These are phyloP conservation scores for Botrytis cinerea DNA, from an alignment of 2,329 filamentous ascomycete genomes.

Conservation along the genomic window DNA sequence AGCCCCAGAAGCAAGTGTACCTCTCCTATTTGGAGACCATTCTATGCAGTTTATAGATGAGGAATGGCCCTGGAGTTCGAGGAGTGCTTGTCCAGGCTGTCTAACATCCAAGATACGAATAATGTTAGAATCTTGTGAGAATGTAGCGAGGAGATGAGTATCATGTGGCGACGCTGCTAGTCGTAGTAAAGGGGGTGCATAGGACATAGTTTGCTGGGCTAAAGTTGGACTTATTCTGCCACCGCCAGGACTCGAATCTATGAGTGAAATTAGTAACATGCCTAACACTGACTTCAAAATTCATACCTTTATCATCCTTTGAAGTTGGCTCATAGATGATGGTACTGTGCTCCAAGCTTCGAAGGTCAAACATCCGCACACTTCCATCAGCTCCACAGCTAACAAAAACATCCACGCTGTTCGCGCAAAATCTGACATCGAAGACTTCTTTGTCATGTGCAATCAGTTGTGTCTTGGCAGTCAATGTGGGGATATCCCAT, in stretches of 20 bases:
- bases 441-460: conserved; percentile 99
- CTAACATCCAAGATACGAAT: conserved; percentile 95
- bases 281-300: not conserved
- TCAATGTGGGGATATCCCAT: conserved; percentile 97
- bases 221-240: conserved; percentile 72
- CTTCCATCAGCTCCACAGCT: conserved; percentile 97
- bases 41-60: conserved; percentile 89
- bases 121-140: conserved; percentile 87
- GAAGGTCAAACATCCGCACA: conserved; percentile 96
- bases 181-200: conserved; percentile 75
- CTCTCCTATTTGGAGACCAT: conserved; percentile 86
- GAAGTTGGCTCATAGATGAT: conserved; percentile 98
- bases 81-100: conserved; percentile 90
- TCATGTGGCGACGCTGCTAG: conserved; percentile 93
- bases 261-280: conserved; percentile 27
- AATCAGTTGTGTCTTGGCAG: conserved; percentile 96
- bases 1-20: conserved; percentile 85
- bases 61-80: conserved; percentile 88
- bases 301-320: conserved; percentile 72
- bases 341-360: conserved; percentile 94
- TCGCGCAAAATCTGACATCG: conserved; percentile 96
- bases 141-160: conserved; percentile 93
- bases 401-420: conserved; percentile 97
- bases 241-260: conserved; percentile 50
- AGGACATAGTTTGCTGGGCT: conserved; percentile 74